These are phyloP conservation scores for Fusarium sp. DNA, from an alignment of 2,329 filamentous ascomycete genomes.

Conservation along the genomic window DNA sequence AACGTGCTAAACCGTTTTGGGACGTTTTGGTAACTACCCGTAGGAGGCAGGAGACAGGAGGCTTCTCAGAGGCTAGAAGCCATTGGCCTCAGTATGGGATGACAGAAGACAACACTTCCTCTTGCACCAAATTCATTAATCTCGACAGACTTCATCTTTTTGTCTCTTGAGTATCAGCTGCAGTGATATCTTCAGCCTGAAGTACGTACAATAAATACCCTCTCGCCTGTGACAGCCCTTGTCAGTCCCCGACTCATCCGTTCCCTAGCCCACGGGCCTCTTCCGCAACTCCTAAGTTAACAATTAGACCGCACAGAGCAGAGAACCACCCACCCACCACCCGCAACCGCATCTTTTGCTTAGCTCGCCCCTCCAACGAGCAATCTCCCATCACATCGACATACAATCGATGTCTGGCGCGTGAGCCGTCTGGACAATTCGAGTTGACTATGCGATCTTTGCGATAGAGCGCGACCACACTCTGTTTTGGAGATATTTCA, in stretches of 20 bases:
- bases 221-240: slow-evolving; percentile 11
- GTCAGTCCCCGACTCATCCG: slow-evolving; percentile 34
- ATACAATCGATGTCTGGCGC: slow-evolving; percentile 46
- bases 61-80: slow-evolving; percentile 29
- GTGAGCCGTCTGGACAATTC: slow-evolving; percentile 43
- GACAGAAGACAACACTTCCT: slow-evolving; percentile 32
- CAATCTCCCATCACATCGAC: slow-evolving; percentile 42
- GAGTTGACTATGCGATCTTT: slow-evolving; percentile 50
- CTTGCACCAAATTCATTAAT: slow-evolving; percentile 21
- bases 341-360: slow-evolving; percentile 43
- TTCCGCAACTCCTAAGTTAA: slow-evolving; percentile 39
- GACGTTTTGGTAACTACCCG: slow-evolving; percentile 15
- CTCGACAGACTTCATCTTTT: slow-evolving; percentile 1
- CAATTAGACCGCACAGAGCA: slow-evolving; percentile 34
- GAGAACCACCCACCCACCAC: slow-evolving; percentile 36
- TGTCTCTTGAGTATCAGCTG: background rate
- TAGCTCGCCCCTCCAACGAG: slow-evolving; percentile 45
- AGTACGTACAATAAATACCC: slow-evolving; percentile 6
- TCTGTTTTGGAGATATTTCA: slow-evolving; percentile 43
- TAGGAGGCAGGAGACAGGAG: slow-evolving; percentile 36
- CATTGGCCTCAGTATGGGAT: slow-evolving; percentile 31
- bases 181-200: slow-evolving; percentile 2
- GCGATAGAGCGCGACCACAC: slow-evolving; percentile 42
- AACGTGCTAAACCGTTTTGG: slow-evolving; percentile 31
- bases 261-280: slow-evolving; percentile 36